These are phyloP conservation scores for Diutina neorugosa DNA, from an alignment of 1,139 yeast species.

Conservation along the genomic window DNA sequence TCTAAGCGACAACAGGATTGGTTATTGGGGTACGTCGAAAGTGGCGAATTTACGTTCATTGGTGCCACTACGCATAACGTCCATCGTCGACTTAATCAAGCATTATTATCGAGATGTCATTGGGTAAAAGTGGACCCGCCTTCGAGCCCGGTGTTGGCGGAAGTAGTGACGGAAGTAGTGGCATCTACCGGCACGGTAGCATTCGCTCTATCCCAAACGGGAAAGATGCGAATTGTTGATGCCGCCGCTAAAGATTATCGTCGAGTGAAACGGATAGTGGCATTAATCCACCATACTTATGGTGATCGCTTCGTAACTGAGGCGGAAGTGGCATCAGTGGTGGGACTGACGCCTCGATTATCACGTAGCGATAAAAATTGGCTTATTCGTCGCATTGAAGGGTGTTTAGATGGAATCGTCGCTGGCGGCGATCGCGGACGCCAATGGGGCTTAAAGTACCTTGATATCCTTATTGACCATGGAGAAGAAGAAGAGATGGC, in stretches of 20 bases:
- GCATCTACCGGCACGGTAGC: not conserved
- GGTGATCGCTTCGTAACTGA: not conserved
- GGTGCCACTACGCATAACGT: conserved; percentile 34
- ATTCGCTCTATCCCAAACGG: not conserved
- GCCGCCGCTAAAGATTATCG: not conserved
- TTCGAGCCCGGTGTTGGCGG: conserved; percentile 10
- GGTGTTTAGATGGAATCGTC: not conserved
- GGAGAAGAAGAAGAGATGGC: not conserved
- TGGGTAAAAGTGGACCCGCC: conserved; percentile 18
- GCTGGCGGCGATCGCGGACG: not conserved
- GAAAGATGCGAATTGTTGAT: not conserved
- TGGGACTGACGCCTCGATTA: not conserved
- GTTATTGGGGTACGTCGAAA: conserved; percentile 27
- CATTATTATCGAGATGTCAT: conserved; percentile 31
- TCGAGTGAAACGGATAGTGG: not conserved
- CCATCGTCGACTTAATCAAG: conserved; percentile 20
- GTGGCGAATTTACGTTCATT: conserved; percentile 27
- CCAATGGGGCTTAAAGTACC: not conserved
- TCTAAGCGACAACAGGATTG: conserved; percentile 30
- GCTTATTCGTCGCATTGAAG: not conserved
- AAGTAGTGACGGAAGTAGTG: conserved; percentile 11
- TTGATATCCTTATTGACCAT: not conserved
- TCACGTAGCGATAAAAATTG: not conserved
- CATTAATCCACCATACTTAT: not conserved
- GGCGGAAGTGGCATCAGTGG: not conserved